Base-by-base conservation (phyloP, 371 early-diverging fungal species). In the Dinochytrium kinnereticum region DNA sequence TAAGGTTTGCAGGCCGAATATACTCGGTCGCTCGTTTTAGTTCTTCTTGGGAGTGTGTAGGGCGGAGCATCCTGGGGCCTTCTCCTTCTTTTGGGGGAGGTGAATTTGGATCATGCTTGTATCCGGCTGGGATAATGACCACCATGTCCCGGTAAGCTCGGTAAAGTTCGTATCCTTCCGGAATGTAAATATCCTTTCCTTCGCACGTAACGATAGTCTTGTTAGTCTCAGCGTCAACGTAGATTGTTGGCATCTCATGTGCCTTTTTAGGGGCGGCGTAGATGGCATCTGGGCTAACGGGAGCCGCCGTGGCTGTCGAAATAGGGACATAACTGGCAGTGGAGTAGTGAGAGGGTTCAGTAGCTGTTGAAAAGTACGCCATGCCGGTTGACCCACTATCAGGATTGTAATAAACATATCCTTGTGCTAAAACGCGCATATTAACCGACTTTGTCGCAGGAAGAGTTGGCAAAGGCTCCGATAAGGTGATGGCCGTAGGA, bases 121-220 rank as follows among this genome's bases (percentile, higher is more conserved):
- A 64, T 24, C 34, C 30, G 10, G 5, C 30, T 19, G 37, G 64
- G n/a, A 39, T 15, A 13, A 68, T 49, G 21, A 34, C 53, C 34
- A 69, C 74, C 13, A 13, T 44, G 19, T 38, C 61, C 37, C 24
- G 31, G 30, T 38, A 59, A 15, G 66, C 74, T 5, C 44, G 21
- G 34, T 68, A 17, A 0, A 73, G 33, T 0, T 3, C 39, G 74
- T 64, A 61, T 1, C 69, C 69, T 37, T 59, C 17, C n/a, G 74
- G 69, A 21, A 73, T 59, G 26, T 50, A 19, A 28, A 73, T 59
- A 33, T 51, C 57, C 31, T 49, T 28, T 68, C 57, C 49, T 13
- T 36, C 59, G 61, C 39, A 68, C 17, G 69, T 37, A 19, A 73
- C 38, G 5, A 66, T 50, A 2, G 57, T 55, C 13, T 36, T 30